Evolutionary conservation across 179 eudicot species (phyloP), one percentile per base, ranked within the genome.

Genomic region (Beta macrorhiza): DNA sequence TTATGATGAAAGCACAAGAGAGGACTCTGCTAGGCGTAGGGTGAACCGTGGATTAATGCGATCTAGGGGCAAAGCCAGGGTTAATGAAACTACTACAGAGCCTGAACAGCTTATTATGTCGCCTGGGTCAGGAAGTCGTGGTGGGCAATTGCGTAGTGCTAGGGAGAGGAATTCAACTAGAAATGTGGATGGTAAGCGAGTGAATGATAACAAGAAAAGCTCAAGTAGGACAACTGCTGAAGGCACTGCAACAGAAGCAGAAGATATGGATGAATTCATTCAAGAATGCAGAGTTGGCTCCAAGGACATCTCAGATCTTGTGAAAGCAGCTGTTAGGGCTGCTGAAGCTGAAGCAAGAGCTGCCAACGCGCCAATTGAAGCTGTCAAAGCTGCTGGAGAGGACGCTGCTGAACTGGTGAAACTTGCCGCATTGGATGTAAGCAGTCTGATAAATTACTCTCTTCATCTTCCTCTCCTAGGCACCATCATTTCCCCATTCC

Each of bases 271-370:
- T 88, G 94, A 91, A 65, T 88, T 91, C 83, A 92, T 90, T 86
- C 89, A 87, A 79, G 97, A 87, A 51, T 94, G 91, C 86, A 97
- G 80, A 87, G 85, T 97, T 78, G 99, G 98, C 44, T 80, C 89
- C 79, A 95, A 86, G 81, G 97, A 92, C 87, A 90, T 97, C 58
- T 85, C 95, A 80, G 97, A 93, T 82, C 83, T 97, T 70, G 97
- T 97, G 22, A 97, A 83, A 77, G 90, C 91, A 78, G 99, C 98
- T 80, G 97, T 91, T 72, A 86, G 85, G 86, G 97, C 98, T 83
- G 99, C 99, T 83, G 98, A 97, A 91, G 92, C 97, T 85, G 99
- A 94, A 90, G 99, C 99, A 45, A 91, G 88, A 87, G 90, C 97
- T 77, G 98, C 94, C 63, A 86, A 86, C 83, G 99, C 97, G 73